phyloP scores from a whole-genome alignment of 768 basidiomycete species.

The Mycena galericulata region DNA sequence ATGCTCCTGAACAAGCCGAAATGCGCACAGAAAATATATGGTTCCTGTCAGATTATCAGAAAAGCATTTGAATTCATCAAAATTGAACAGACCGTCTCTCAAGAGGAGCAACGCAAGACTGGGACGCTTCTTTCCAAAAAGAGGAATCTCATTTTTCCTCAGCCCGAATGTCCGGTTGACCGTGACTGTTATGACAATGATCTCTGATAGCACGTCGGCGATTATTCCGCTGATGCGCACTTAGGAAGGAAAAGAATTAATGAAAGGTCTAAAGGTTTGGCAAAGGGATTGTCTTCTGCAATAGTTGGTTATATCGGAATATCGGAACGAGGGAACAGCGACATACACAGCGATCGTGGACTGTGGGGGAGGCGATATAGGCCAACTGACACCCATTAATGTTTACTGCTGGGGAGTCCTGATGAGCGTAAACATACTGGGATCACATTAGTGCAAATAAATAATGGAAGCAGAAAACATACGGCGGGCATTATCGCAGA shows the following conservation, averaged over 20 bases:
- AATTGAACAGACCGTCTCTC: slow-evolving; percentile 37
- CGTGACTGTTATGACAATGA: slow-evolving; percentile 45
- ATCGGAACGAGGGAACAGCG: background rate
- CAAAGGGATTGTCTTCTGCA: background rate
- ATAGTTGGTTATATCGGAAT: background rate
- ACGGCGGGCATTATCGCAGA: slow-evolving; percentile 44
- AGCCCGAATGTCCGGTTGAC: slow-evolving; percentile 39
- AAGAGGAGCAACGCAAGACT: slow-evolving; percentile 40
- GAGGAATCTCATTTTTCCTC: slow-evolving; percentile 32
- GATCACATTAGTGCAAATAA: background rate
- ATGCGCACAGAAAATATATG: slow-evolving; percentile 44
- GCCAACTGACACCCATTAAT: slow-evolving; percentile 31
- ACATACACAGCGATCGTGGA: slow-evolving; percentile 31
- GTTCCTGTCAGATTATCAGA: slow-evolving; percentile 28
- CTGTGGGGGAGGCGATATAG: slow-evolving; percentile 27
- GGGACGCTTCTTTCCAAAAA: slow-evolving; percentile 37
- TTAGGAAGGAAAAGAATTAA: slow-evolving; percentile 2
- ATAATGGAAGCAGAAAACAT: background rate
- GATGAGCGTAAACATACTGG: slow-evolving; percentile 34
- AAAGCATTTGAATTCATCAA: background rate
- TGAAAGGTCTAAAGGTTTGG: background rate
- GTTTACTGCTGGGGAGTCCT: slow-evolving; percentile 24
- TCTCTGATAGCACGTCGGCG: slow-evolving; percentile 45
- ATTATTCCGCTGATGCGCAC: slow-evolving; percentile 45
- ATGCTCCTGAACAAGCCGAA: background rate